Base-by-base conservation (phyloP, 75 land plant species). In the Cryptomeria japonica region DNA sequence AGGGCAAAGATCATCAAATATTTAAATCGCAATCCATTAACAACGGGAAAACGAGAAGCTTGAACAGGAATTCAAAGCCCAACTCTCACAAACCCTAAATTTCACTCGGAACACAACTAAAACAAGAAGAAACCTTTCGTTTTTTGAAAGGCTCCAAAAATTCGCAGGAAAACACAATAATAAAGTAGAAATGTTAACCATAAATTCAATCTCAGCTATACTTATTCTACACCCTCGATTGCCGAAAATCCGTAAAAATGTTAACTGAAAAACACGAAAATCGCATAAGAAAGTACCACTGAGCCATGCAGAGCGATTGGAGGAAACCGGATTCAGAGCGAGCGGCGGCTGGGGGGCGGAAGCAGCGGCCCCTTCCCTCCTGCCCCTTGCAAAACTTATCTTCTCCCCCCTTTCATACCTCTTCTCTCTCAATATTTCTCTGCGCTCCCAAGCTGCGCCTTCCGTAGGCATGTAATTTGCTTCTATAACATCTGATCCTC, bases 391-490 rank as follows among this genome's bases (percentile, higher is more conserved):
- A 31, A 86, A 72, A 56, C 37, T 85, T 28, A 75, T 41, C 46
- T 86, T 86, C 83, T 88, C 78, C 76, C 87, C 84, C 49, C 89
- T 87, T 83, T 92, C 41, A 73, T 79, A 89, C 90, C 91, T 93
- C 92, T 89, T 86, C 89, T 91, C 90, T 89, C 85, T 93, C 89
- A 76, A 88, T 75, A 86, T 82, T 39, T 92, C 93, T 32, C 88
- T 90, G 84, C 95, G 91, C 80, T 94, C 95, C 93, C 91, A 91
- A 25, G 93, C 90, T 88, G 90, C 25, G 34, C 92, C 92, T 89
- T 94, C 93, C 44, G 93, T 90, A 89, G 95, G 93, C 95, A 94
- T 94, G 84, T 87, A 92, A 91, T 61, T 5, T 37, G 49, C 68
- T 41, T 46, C 61, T 73, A 86, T n/a, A 16, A 55, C 87, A 86